A percentile compares a stretch with the other conserved stretches of the same genome.
Evolutionary conservation across 1,284 basidiomycete species (phyloP).

Genomic region (Apiotrichum montevideense): DNA sequence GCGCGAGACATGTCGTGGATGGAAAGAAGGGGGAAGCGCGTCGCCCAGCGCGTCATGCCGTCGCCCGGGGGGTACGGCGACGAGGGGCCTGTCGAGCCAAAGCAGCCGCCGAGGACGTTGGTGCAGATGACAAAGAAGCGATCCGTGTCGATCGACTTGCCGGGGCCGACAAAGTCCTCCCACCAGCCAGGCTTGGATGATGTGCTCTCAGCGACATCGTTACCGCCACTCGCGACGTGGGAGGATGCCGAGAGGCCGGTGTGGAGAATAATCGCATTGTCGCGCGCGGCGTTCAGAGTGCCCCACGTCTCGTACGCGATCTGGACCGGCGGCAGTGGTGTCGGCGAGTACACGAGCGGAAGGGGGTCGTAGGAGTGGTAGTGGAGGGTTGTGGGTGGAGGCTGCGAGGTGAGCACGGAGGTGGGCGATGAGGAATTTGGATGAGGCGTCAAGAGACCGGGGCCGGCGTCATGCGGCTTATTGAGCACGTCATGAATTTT

Average conservation of each 20-base stretch:
- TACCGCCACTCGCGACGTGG: conserved; percentile 78
- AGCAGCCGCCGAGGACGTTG: conserved; percentile 96
- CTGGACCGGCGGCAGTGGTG: conserved; percentile 59
- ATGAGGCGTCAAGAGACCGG: neutral
- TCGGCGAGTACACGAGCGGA: conserved; percentile 65
- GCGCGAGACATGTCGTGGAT: conserved; percentile 95
- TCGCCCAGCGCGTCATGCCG: conserved; percentile 72
- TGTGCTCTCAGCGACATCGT: conserved; percentile 61
- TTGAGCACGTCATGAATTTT: too few species aligned
- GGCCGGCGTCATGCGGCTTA: too few species aligned
- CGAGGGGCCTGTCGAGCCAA: conserved; percentile 90
- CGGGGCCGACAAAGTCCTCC: conserved; percentile 96
- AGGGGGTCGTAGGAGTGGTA: conserved; percentile 63
- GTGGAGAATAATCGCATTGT: conserved; percentile 94
- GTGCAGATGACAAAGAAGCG: conserved; percentile 92
- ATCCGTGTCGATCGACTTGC: conserved; percentile 86
- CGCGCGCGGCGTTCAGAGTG: conserved; percentile 63
- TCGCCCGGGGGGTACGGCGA: conserved; percentile 53
- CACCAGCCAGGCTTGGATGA: conserved; percentile 71
- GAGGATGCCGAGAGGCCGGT: conserved; percentile 93
- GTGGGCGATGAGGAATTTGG: neutral
- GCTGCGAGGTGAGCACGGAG: conserved; percentile 17
- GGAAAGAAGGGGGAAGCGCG: conserved; percentile 82
- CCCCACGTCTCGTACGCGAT: conserved; percentile 99
- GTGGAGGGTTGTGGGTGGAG: conserved; percentile 42